Evolutionary conservation across 1,139 yeast species (phyloP).

Genomic region (Yamadazyma dendronema): DNA sequence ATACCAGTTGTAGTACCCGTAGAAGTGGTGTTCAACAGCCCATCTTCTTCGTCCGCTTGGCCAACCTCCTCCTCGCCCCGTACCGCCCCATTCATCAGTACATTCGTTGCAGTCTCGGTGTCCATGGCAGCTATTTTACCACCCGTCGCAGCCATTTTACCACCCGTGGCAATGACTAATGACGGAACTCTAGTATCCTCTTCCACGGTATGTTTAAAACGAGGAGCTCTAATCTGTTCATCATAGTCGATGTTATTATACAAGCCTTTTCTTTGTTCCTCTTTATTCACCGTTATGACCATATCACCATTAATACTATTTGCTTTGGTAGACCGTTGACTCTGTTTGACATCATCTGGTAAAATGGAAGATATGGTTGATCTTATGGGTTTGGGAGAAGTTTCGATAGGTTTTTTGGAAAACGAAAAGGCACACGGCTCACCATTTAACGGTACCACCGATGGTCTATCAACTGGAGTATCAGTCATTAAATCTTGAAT

Average conservation of each 20-base stretch:
- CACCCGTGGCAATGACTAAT: no score
- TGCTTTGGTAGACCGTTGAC: no score
- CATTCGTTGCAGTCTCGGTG: no score
- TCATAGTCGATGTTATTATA: constrained; percentile 37
- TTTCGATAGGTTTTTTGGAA: constrained; percentile 35
- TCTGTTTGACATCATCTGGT: background rate
- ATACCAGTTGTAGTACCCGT: background rate
- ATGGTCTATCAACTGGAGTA: background rate
- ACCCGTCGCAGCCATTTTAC: background rate
- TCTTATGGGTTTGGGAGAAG: constrained; percentile 17
- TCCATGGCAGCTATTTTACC: no score
- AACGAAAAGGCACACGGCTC: constrained; percentile 30
- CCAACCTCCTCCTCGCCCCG: no score
- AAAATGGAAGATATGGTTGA: constrained; percentile 29
- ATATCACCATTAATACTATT: background rate
- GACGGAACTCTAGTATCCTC: background rate
- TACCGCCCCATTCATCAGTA: no score
- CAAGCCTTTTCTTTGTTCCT: background rate
- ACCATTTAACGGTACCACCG: background rate
- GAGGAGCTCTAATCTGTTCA: constrained; percentile 45
- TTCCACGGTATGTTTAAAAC: constrained; percentile 22
- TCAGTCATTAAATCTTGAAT: background rate
- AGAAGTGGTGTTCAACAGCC: no score
- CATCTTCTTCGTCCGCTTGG: background rate
- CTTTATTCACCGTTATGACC: background rate